Conservation (phyloP, 1,284 basidiomycete genomes). For the Trichosporon faecale region DNA sequence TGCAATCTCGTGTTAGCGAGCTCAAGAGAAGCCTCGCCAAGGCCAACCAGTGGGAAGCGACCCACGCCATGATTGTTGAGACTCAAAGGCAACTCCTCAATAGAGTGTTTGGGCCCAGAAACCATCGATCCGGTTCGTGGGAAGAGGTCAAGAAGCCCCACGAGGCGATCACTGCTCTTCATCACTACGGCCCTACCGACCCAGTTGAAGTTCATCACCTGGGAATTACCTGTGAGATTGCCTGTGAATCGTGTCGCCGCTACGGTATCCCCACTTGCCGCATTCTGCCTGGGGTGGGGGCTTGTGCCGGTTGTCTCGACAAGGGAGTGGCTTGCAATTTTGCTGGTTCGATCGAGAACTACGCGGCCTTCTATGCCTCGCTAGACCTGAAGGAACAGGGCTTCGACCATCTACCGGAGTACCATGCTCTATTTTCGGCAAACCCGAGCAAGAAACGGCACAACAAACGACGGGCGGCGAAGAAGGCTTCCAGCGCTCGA, state of each 20-base stretch:
- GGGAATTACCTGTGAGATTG: not conserved
- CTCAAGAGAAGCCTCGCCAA: too few relatives aligned
- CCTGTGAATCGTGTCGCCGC: not conserved
- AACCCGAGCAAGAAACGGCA: too few relatives aligned
- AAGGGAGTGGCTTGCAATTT: not conserved
- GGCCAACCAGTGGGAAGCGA: too few relatives aligned
- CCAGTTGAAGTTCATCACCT: not conserved
- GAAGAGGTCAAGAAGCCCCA: not conserved
- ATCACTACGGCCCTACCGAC: not conserved
- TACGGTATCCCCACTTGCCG: not conserved
- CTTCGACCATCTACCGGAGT: too few relatives aligned
- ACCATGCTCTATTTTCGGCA: too few relatives aligned
- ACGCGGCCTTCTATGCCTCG: not conserved
- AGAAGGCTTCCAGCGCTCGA: too few relatives aligned
- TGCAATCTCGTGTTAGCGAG: too few relatives aligned
- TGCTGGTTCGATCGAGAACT: not conserved
- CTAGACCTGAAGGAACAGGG: not conserved
- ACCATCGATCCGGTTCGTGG: too few relatives aligned
- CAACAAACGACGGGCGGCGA: too few relatives aligned
- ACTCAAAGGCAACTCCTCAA: too few relatives aligned
- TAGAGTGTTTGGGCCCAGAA: too few relatives aligned
- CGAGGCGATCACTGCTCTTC: not conserved
- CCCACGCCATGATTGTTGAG: too few relatives aligned
- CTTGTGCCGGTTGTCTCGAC: not conserved
- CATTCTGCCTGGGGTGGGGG: not conserved